Base-by-base conservation (phyloP, 257 asterid species). In the Ligustrum vulgare region DNA sequence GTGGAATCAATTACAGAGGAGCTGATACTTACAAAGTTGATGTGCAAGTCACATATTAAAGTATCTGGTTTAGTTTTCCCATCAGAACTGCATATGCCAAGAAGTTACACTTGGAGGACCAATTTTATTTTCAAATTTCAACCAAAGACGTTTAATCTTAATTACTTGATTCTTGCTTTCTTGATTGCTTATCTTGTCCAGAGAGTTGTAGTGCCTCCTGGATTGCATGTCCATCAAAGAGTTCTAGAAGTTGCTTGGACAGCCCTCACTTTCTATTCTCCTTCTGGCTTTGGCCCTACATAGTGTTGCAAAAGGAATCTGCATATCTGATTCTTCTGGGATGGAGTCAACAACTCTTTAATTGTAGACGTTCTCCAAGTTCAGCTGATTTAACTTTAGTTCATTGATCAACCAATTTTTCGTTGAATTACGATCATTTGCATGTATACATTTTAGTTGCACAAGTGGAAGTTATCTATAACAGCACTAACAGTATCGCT, bases 251-350 rank as follows among this genome's bases (percentile, higher is more conserved):
- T 64, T 45, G 71, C 36, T 25, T 70, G 76, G 66, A 64, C 54
- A 4, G 1, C 23, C 25, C 60, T 60, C 43, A 62, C 37, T 32
- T 39, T 72, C 41, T 37, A 13, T 49, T 20, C 58, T 56, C 54
- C 32, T 68, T 54, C 54, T 56, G 37, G 76, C 62, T 69, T 70
- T 43, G 37, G 74, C 39, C 54, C 67, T 76, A 45, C 71, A 43
- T 16, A 47, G 69, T 16, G 10, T 9, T 13, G 31, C 23, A n/a
- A 67, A 51, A 32, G 56, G 8, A 32, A 47, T 15, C 22, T 67
- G 60, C 75, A 37, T 62, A 68, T 58, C 66, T 77, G 67, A 33
- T 70, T 72, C 65, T 63, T 76, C 58, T 43, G 71, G 34, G 20
- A 68, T 70, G 32, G 62, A 67, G 47, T 13, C 41, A 43, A 12